Evolutionary conservation across 257 asterid species (phyloP).

Genomic region (Jacaranda copaia): DNA sequence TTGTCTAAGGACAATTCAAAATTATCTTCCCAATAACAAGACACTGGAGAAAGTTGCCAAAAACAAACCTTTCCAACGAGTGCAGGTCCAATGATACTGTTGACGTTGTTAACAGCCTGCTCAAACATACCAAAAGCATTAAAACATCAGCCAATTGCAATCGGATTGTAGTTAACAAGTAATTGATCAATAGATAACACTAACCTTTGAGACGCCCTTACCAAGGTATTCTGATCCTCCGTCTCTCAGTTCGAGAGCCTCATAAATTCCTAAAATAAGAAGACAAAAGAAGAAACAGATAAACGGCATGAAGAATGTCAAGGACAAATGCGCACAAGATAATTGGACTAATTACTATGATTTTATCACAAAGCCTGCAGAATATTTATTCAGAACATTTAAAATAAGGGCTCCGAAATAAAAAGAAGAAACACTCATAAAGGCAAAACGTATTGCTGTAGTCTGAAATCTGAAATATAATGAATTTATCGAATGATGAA

Average conservation of each 20-base stretch:
- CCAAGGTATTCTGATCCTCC: conserved; percentile 99
- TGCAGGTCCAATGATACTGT: conserved; percentile 89
- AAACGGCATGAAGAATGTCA: background rate
- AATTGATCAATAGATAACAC: conserved; percentile 14
- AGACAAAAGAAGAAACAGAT: background rate
- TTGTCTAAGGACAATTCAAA: background rate
- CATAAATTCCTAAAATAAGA: conserved; percentile 69
- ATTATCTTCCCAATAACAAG: background rate
- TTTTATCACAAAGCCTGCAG: background rate
- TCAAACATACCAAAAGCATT: conserved; percentile 3
- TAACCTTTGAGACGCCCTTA: conserved; percentile 95
- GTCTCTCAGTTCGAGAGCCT: conserved; percentile 97
- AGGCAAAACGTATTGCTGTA: background rate
- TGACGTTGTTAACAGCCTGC: conserved; percentile 91
- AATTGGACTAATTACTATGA: conserved; percentile 4
- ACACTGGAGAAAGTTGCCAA: background rate
- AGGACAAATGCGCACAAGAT: background rate
- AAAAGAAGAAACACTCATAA: background rate
- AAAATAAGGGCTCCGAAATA: background rate
- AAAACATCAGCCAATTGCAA: conserved; percentile 13
- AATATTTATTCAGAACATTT: background rate
- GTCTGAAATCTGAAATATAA: background rate
- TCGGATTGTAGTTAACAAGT: background rate
- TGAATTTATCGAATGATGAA: conserved; percentile 7
- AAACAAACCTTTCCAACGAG: conserved; percentile 88